Evolutionary conservation across 345 rosid genomes (phyloP).

Genomic region (Eucalyptus pumila): DNA sequence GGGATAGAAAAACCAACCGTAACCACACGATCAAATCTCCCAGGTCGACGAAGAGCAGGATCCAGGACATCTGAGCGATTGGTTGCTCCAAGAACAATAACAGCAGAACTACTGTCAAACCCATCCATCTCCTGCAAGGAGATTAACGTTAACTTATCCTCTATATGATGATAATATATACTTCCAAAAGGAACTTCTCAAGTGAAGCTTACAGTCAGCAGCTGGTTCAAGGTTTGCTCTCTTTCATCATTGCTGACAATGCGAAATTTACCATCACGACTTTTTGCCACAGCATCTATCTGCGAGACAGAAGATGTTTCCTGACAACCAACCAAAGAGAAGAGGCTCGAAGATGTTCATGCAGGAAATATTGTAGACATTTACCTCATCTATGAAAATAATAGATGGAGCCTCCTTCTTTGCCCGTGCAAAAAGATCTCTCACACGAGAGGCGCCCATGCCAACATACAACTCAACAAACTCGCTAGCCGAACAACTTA

Average conservation of each 20-base stretch:
- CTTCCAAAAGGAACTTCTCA: not conserved
- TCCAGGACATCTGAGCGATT: constrained; percentile 96
- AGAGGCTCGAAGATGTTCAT: not conserved
- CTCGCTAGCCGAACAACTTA: constrained; percentile 97
- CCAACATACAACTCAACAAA: constrained; percentile 93
- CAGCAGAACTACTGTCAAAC: constrained; percentile 90
- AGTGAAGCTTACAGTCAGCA: constrained; percentile 62
- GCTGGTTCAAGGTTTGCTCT: constrained; percentile 95
- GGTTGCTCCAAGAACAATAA: constrained; percentile 96
- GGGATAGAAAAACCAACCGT: constrained; percentile 40
- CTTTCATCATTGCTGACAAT: constrained; percentile 87
- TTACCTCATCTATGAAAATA: constrained; percentile 91
- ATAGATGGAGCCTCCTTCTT: constrained; percentile 98
- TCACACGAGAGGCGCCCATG: constrained; percentile 98
- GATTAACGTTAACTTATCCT: not conserved
- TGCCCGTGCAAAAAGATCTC: constrained; percentile 93
- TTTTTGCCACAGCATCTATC: constrained; percentile 99
- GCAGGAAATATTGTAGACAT: not conserved
- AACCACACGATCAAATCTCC: constrained; percentile 97
- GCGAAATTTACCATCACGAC: constrained; percentile 90
- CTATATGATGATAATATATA: not conserved
- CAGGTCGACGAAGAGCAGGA: constrained; percentile 92
- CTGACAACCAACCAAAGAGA: not conserved
- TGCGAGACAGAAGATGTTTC: constrained; percentile 8
- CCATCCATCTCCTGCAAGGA: constrained; percentile 96